These are phyloP conservation scores for Rhodotorula sp. DNA, from an alignment of 1,284 basidiomycete genomes.

Conservation along the genomic window DNA sequence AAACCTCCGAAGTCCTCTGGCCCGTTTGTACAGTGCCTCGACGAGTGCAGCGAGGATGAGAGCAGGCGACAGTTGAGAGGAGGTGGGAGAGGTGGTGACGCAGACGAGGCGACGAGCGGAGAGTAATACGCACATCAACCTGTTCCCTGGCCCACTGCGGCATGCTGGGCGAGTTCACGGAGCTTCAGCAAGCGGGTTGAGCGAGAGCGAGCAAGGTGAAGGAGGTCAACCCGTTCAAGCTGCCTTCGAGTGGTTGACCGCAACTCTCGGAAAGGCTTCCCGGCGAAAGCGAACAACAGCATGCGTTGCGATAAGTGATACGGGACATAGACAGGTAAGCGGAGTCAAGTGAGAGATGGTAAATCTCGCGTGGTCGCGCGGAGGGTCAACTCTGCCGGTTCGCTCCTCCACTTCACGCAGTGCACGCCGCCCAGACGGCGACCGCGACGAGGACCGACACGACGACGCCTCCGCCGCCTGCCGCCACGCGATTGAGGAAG, in stretches of 20 bases:
- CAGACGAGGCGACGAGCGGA: neutral
- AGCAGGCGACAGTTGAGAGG: neutral
- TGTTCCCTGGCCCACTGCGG: neutral
- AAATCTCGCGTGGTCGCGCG: too few relatives aligned
- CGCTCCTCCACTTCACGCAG: neutral
- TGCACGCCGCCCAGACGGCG: constrained; percentile 30
- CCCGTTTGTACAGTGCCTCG: too few relatives aligned
- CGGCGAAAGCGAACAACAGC: neutral
- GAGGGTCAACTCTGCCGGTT: neutral
- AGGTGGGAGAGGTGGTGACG: neutral
- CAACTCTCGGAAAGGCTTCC: neutral
- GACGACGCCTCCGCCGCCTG: constrained; percentile 15
- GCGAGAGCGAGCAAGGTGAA: neutral
- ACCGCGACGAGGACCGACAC: constrained; percentile 19
- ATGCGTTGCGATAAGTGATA: neutral
- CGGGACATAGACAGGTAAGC: too few relatives aligned
- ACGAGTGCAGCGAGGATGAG: neutral
- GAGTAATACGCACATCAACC: neutral
- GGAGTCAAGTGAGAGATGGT: neutral
- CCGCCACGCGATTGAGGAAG: constrained; percentile 30
- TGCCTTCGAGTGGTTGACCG: neutral
- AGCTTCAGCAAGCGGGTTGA: neutral
- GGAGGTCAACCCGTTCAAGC: neutral
- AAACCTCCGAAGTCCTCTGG: too few relatives aligned
- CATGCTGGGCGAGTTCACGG: neutral